Evolutionary conservation across 208 protist species (phyloP), one percentile per base, ranked within the genome.

Genomic region (Trypanosoma theileri): DNA sequence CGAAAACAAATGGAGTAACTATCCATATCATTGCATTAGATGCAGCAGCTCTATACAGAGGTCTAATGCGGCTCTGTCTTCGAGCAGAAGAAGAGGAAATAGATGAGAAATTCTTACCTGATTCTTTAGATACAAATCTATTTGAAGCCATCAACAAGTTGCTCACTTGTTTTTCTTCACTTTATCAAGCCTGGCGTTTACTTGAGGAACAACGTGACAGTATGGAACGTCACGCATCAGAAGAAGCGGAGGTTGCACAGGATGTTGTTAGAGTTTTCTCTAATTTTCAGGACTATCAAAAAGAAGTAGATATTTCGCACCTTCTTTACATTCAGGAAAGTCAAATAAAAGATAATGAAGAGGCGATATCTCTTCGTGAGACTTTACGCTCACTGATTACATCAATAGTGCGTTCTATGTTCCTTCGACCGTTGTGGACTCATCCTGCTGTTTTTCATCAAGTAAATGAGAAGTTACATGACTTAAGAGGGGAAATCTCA

Each of bases 231-330:
- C 19, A 59, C n/a, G 22, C 22, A 31, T 44, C 8, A 44, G 19
- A 58, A 31, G 42, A 59, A 12, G 19, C 40, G 73, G 40, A 53
- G 0, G 31, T 85, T 16, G 73, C 75, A 42, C 48, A 65, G 48
- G 80, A 85, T 26, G 59, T 85, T 58, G 62, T 68, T 46, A 41
- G 63, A 22, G 57, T 63, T 26, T 82, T 72, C 63, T 66, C 58
- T 10, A 42, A 46, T 26, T 76, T 84, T 65, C 59, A 73, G 48
- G 83, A 72, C 51, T 95, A 90, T 71, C 55, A 70, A 22, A 76
- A 71, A 17, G 86, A 92, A 66, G 71, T 86, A 6, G 89, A 95
- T 57, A 75, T 88, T 17, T 86, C 89, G 4, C 80, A 85, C 58
- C 81, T 95, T 13, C 73, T 92, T 21, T 73, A 80, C 24, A 61